phyloP scores from a whole-genome alignment of 2,329 filamentous ascomycete genomes.

The Fusarium anguioides region DNA sequence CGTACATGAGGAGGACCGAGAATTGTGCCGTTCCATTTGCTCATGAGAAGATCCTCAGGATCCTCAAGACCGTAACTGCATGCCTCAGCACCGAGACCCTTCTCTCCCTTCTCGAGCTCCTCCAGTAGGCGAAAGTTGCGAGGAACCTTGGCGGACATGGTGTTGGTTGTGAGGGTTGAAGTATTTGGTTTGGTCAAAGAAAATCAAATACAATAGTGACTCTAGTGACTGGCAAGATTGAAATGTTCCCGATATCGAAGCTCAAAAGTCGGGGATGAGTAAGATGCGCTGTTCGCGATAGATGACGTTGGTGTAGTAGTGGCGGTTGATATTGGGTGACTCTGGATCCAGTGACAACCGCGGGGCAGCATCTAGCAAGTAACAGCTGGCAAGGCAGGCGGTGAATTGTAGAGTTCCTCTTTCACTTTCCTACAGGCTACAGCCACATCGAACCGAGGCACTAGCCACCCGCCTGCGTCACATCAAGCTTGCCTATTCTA shows the following conservation, averaged over 20 bases:
- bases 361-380: slow-evolving; percentile 35
- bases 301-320: slow-evolving; percentile 39
- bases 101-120: slow-evolving; percentile 99
- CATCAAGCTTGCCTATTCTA: slow-evolving; percentile 13
- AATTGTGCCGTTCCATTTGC: slow-evolving; percentile 98
- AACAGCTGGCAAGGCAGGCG: slow-evolving; percentile 36
- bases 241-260: neutral
- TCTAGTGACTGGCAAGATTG: neutral
- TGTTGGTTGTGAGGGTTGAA: neutral
- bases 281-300: slow-evolving; percentile 16
- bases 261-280: slow-evolving; percentile 1
- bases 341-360: slow-evolving; percentile 31
- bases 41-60: slow-evolving; percentile 94
- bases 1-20: slow-evolving; percentile 94
- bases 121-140: slow-evolving; percentile 96
- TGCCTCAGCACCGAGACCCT: slow-evolving; percentile 93
- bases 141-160: slow-evolving; percentile 73
- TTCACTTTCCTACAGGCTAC: no score
- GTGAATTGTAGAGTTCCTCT: no score
- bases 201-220: neutral
- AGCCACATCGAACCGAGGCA: slow-evolving; percentile 22
- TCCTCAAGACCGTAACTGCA: slow-evolving; percentile 97
- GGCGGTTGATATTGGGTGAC: slow-evolving; percentile 32
- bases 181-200: slow-evolving; percentile 3
- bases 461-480: slow-evolving; percentile 26